Base-by-base conservation (phyloP, 140 eudicot species). In the Oenanthe javanica region DNA sequence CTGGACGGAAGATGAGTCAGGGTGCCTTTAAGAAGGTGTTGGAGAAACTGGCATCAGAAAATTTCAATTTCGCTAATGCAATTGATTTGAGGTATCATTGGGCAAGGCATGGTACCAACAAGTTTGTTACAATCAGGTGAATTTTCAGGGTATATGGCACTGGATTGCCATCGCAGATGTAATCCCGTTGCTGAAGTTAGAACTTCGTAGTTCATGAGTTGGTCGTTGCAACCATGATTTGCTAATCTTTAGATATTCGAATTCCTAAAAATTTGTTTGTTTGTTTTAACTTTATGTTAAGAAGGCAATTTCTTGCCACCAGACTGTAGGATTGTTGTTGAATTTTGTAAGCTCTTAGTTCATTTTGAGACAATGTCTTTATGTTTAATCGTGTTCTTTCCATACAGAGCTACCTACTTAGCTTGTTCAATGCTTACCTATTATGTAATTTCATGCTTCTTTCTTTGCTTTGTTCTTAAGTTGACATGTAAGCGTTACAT, bases 41-140 rank as follows among this genome's bases (percentile, higher is more conserved):
- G 79, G 98, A 93, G 83, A 93, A 90, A 83, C 84, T 93, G 46
- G 96, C 96, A 4, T 80, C 93, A 1, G 97, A 90, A 81, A 93
- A 95, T 8, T 91, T 91, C 72, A 87, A 87, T 80, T 93, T 93
- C 77, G 75, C 87, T 71, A 87, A 85, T 79, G 93, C 98, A 10
- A 93, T 93, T 81, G 96, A 93, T 79, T 77, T 93, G 86, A 91
- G 84, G 91, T 84, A 84, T 86, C 89, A 89, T 77, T 93, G 98
- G 98, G 97, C 98, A 2, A 93, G 91, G 85, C 98, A 93, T 78
- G 98, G 98, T 18, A 91, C 98, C 79, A 93, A 93, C 87, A 93
- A 93, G 89, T 93, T 93, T 80, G 98, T 93, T 79, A 90, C 94
- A 77, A 91, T 93, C 86, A 89, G 98, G 90, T 93, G 88, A 89